These are phyloP conservation scores for Friedmanniomyces endolithicus DNA, from an alignment of 495 filamentous ascomycete genomes.

Conservation along the genomic window DNA sequence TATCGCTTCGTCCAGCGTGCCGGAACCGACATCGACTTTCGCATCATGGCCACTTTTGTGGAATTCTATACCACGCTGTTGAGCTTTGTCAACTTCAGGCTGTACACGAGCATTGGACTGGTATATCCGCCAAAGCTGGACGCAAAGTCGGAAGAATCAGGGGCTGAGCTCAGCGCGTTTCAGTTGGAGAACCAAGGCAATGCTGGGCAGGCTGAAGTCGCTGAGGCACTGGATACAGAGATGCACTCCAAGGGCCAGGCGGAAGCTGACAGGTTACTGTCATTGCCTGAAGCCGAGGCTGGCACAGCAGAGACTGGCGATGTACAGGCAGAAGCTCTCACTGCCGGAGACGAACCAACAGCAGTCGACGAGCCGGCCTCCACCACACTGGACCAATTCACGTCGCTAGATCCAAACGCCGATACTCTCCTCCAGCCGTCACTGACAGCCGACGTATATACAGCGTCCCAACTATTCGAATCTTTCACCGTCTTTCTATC, in stretches of 20 bases:
- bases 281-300: slow-evolving; percentile 28
- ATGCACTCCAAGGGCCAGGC: slow-evolving; percentile 26
- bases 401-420: slow-evolving; percentile 59
- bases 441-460: slow-evolving; percentile 40
- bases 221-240: slow-evolving; percentile 32
- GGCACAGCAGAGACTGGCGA: background rate
- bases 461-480: slow-evolving; percentile 60
- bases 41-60: slow-evolving; percentile 98
- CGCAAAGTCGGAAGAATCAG: slow-evolving; percentile 68
- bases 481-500: slow-evolving; percentile 87
- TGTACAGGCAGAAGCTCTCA: no score
- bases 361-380: slow-evolving; percentile 16
- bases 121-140: slow-evolving; percentile 95
- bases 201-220: slow-evolving; percentile 26
- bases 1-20: slow-evolving; percentile 93
- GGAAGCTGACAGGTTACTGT: slow-evolving; percentile 28
- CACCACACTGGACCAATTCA: slow-evolving; percentile 73
- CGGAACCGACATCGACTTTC: slow-evolving; percentile 86
- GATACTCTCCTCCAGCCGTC: slow-evolving; percentile 78
- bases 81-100: slow-evolving; percentile 86
- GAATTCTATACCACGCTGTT: slow-evolving; percentile 96
- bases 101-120: slow-evolving; percentile 81
- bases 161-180: slow-evolving; percentile 86
- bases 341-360: no score
- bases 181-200: slow-evolving; percentile 60